Conservation (phyloP, 1,284 basidiomycete genomes). For the Entoloma clypeatum region DNA sequence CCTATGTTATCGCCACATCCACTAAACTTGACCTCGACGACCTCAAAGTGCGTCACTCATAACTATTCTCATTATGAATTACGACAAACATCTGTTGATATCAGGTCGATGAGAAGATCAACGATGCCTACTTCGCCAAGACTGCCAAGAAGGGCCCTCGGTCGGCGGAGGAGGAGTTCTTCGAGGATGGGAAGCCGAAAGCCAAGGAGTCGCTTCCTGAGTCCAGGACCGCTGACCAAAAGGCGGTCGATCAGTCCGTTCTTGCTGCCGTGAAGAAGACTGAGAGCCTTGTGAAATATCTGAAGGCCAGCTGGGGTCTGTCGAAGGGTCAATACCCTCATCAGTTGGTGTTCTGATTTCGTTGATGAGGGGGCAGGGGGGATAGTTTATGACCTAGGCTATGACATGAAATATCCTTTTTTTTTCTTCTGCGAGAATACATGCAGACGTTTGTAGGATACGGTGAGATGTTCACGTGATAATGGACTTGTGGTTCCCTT, state of each 20-base stretch:
- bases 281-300: conserved; percentile 90
- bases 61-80: conserved; percentile 10
- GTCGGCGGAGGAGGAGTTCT: conserved; percentile 95
- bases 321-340: conserved; percentile 95
- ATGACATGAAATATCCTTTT: conserved; percentile 25
- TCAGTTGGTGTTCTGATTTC: conserved; percentile 75
- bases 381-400: conserved; percentile 27
- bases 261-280: conserved; percentile 90
- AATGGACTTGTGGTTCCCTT: conserved; percentile 7
- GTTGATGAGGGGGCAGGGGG: conserved; percentile 18
- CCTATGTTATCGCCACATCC: conserved; percentile 98
- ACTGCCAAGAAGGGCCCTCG: conserved; percentile 60
- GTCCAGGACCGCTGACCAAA: conserved; percentile 91
- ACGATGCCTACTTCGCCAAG: conserved; percentile 96
- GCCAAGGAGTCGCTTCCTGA: conserved; percentile 89
- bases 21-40: conserved; percentile 88
- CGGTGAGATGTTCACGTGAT: conserved; percentile 11
- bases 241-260: conserved; percentile 84
- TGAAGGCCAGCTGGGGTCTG: conserved; percentile 91
- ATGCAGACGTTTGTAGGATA: conserved; percentile 11
- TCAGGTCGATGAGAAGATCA: conserved; percentile 85
- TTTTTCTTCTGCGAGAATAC: conserved; percentile 15
- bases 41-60: conserved; percentile 58
- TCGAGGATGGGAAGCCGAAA: conserved; percentile 91
- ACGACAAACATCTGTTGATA: conserved; percentile 11